Conservation (phyloP, 129 eudicot genomes). For the Pulicaria dysenterica region DNA sequence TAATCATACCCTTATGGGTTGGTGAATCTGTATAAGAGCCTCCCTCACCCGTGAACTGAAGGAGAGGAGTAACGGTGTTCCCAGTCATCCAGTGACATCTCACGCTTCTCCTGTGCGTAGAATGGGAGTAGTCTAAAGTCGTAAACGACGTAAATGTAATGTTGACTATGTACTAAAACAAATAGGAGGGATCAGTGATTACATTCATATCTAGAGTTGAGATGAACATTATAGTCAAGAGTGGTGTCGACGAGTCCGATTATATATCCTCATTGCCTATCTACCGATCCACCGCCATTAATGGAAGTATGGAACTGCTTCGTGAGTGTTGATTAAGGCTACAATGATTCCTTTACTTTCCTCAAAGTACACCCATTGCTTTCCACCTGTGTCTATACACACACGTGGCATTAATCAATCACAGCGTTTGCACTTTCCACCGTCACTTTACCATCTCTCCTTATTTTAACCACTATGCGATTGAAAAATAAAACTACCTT, state of each 20-base stretch:
- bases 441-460: conserved; percentile 28
- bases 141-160: too few species aligned
- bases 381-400: not conserved
- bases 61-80: too few species aligned
- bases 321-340: conserved; percentile 5
- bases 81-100: too few species aligned
- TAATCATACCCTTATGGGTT: too few species aligned
- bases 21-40: too few species aligned
- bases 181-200: too few species aligned
- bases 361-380: conserved; percentile 17
- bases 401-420: conserved; percentile 35
- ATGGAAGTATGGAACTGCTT: conserved; percentile 43
- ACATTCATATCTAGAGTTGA: too few species aligned
- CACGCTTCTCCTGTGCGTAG: too few species aligned
- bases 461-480: conserved; percentile 39
- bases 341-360: conserved; percentile 6
- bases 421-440: not conserved
- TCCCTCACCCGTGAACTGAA: too few species aligned
- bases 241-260: conserved; percentile 24
- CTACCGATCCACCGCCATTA: conserved; percentile 61
- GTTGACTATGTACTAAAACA: too few species aligned
- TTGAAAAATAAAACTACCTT: conserved; percentile 5
- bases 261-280: conserved; percentile 36
- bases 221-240: not conserved
- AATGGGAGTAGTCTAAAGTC: too few species aligned